phyloP scores from a whole-genome alignment of 2,329 filamentous ascomycete genomes.

The Aureobasidium sp. region DNA sequence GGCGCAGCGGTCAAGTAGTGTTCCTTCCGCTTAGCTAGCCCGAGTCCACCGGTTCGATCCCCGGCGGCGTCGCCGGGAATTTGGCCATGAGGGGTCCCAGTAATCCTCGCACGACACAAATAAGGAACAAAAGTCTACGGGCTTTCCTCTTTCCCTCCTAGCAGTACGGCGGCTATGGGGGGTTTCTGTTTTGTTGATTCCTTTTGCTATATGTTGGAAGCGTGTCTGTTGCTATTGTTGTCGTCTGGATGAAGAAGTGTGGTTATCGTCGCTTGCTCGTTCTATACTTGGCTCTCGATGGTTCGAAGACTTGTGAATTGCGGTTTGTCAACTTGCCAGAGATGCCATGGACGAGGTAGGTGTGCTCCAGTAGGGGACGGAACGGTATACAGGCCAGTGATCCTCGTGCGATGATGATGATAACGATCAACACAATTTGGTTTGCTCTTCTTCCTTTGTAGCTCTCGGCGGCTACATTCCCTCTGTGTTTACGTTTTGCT shows the following conservation, averaged over 20 bases:
- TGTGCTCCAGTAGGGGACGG: too few species aligned
- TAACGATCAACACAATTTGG: fast-evolving
- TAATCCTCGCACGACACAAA: not conserved
- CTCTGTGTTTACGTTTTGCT: too few species aligned
- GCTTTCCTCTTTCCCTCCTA: not conserved
- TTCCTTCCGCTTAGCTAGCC: not conserved
- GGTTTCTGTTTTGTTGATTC: not conserved
- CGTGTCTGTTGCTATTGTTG: too few species aligned
- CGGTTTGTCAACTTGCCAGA: too few species aligned
- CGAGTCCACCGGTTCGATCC: not conserved
- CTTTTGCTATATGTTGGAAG: too few species aligned
- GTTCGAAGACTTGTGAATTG: too few species aligned
- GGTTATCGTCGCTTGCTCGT: too few species aligned
- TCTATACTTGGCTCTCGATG: too few species aligned
- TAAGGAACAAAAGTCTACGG: not conserved
- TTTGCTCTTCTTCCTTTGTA: not conserved
- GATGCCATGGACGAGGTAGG: too few species aligned
- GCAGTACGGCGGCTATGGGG: not conserved
- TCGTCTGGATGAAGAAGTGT: too few species aligned
- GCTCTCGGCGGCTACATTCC: not conserved
- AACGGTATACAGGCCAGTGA: too few species aligned
- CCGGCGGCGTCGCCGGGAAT: not conserved
- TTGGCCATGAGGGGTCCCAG: not conserved
- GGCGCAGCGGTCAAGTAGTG: not conserved
- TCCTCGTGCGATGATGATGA: too few species aligned